Evolutionary conservation across 495 filamentous ascomycete species (phyloP).

Genomic region (Aspergillus sclerotioniger): DNA sequence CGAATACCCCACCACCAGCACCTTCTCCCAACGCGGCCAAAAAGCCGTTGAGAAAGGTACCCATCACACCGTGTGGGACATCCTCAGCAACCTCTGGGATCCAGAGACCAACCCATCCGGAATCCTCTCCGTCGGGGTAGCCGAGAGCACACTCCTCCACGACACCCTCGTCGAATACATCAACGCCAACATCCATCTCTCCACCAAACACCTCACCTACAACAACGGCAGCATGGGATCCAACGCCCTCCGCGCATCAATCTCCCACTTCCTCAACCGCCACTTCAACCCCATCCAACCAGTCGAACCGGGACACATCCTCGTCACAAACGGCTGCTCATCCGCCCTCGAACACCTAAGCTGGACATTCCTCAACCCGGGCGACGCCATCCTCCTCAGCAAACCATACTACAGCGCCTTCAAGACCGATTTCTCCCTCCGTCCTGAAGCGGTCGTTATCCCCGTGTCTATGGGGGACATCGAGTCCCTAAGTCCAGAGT

Average conservation of each 20-base stretch:
- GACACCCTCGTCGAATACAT: constrained; percentile 31
- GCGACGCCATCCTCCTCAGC: constrained; percentile 51
- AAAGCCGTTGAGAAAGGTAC: constrained; percentile 8
- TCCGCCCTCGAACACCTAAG: constrained; percentile 45
- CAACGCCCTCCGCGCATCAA: constrained; percentile 33
- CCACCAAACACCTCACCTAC: constrained; percentile 42
- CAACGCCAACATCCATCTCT: constrained; percentile 32
- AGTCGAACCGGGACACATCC: constrained; percentile 39
- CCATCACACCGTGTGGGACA: constrained; percentile 25
- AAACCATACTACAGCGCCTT: constrained; percentile 52
- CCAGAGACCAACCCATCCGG: constrained; percentile 30
- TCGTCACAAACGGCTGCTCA: constrained; percentile 49
- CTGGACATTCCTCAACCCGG: constrained; percentile 41
- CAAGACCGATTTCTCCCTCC: constrained; percentile 28
- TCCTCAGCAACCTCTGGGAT: constrained; percentile 26
- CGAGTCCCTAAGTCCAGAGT: constrained; percentile 46
- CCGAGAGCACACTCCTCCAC: constrained; percentile 43
- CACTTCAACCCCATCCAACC: constrained; percentile 39
- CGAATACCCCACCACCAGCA: too few relatives aligned
- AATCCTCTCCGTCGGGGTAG: constrained; percentile 39
- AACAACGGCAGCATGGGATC: constrained; percentile 36
- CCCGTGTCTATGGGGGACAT: constrained; percentile 42
- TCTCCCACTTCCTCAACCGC: constrained; percentile 45
- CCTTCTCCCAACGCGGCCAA: constrained; percentile 22
- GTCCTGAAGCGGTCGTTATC: constrained; percentile 32